Evolutionary conservation across 805 yeast species (phyloP).

Genomic region (Metschnikowia henanensis): DNA sequence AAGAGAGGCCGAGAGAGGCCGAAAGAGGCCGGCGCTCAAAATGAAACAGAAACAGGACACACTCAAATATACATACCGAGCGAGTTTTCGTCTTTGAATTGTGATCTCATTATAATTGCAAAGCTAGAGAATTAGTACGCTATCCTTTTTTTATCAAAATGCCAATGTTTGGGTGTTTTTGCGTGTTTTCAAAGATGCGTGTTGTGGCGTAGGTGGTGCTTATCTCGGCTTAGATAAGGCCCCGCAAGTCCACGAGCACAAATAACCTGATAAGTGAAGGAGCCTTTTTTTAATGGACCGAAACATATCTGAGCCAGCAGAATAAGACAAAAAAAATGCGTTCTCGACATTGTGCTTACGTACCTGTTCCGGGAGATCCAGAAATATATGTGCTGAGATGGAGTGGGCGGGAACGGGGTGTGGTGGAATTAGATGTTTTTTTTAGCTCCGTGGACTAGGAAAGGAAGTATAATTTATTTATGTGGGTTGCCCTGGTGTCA

Average conservation of each 20-base stretch:
- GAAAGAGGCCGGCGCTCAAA: no score
- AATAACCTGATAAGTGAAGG: not conserved
- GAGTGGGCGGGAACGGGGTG: no score
- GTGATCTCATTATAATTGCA: conserved; percentile 67
- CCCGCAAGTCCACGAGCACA: conserved; percentile 5
- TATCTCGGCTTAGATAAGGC: conserved; percentile 9
- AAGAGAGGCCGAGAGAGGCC: no score
- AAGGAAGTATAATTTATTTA: not conserved
- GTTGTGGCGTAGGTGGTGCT: conserved; percentile 4
- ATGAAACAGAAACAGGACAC: no score
- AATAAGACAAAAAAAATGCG: not conserved
- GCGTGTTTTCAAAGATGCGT: not conserved
- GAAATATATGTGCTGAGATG: no score
- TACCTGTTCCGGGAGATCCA: not conserved
- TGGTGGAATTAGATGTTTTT: not conserved
- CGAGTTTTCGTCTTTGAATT: conserved; percentile 93
- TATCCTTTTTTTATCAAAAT: not conserved
- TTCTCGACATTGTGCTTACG: not conserved
- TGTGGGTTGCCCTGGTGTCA: conserved; percentile 16
- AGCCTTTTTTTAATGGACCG: no score
- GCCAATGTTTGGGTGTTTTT: not conserved
- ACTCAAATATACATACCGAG: conserved; percentile 59
- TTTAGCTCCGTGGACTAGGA: not conserved
- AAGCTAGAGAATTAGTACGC: conserved; percentile 3
- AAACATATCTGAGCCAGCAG: not conserved